Conservation (phyloP, 2,329 filamentous ascomycete species). For the Phyllosticta paracitricarpa region DNA sequence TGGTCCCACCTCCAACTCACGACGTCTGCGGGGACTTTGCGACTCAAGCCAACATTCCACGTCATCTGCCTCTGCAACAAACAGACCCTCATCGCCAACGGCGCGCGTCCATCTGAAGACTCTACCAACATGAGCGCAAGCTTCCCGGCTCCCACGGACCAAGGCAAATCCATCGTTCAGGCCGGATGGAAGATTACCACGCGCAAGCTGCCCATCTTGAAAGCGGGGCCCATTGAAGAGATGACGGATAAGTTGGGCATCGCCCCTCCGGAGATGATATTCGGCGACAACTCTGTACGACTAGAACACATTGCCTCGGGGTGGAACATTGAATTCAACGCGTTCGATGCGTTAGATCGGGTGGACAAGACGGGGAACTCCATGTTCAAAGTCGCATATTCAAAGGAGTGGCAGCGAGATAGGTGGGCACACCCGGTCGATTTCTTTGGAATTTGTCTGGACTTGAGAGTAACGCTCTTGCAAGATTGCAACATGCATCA, state of each 20-base stretch:
- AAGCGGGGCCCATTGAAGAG: slow-evolving; percentile 77
- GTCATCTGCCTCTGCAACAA: not conserved
- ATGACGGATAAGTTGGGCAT: slow-evolving; percentile 74
- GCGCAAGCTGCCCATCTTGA: slow-evolving; percentile 89
- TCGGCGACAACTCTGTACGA: slow-evolving; percentile 81
- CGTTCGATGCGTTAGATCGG: slow-evolving; percentile 74
- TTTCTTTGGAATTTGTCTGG: slow-evolving; percentile 2
- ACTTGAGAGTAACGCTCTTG: not conserved
- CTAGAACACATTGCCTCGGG: slow-evolving; percentile 64
- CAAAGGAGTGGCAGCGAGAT: slow-evolving; percentile 72
- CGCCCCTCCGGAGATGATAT: slow-evolving; percentile 96
- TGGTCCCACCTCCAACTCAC: not conserved
- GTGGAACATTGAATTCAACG: slow-evolving; percentile 74
- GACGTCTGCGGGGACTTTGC: not conserved
- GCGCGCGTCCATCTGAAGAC: not conserved
- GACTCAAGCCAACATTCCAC: not conserved
- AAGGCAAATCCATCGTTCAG: slow-evolving; percentile 26
- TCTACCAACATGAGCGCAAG: not conserved
- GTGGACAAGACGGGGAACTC: slow-evolving; percentile 89
- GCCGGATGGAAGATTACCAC: slow-evolving; percentile 63
- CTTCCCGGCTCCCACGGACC: slow-evolving; percentile 13
- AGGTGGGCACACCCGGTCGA: slow-evolving; percentile 24
- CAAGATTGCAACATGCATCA: slow-evolving; percentile 65
- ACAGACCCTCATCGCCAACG: not conserved
- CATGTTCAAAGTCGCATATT: slow-evolving; percentile 92